A percentile compares a stretch with the other conserved stretches of the same genome.
phyloP scores from a whole-genome alignment of 345 rosid genomes.

The Passiflora organensis region DNA sequence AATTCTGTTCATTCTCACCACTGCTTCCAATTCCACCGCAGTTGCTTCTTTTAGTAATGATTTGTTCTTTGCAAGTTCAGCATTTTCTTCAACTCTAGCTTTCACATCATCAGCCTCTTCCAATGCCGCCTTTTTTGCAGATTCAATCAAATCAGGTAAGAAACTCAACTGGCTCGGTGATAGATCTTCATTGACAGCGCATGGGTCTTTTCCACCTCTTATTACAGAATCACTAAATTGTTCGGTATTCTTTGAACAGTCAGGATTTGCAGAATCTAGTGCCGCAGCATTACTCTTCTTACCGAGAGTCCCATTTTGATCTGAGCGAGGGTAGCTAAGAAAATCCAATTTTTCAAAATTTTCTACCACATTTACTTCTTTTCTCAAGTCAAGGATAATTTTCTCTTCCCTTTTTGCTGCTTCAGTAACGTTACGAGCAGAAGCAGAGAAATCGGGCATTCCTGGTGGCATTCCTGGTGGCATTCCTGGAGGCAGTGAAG shows the following conservation, averaged over 20 bases:
- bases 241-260: slow-evolving; percentile 20
- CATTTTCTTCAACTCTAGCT: slow-evolving; percentile 46
- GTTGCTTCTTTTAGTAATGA: slow-evolving; percentile 31
- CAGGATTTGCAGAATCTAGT: slow-evolving; percentile 19
- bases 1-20: slow-evolving; percentile 45
- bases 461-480: slow-evolving; percentile 8
- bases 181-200: slow-evolving; percentile 34
- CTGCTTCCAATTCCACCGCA: slow-evolving; percentile 39
- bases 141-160: slow-evolving; percentile 62
- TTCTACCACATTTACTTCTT: slow-evolving; percentile 24
- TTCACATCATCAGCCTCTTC: slow-evolving; percentile 74
- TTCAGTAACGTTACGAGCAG: slow-evolving; percentile 20
- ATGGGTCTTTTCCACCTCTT: slow-evolving; percentile 33
- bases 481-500: slow-evolving; percentile 24
- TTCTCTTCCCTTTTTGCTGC: slow-evolving; percentile 33
- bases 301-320: slow-evolving; percentile 16
- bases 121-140: slow-evolving; percentile 69
- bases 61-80: slow-evolving; percentile 24
- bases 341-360: slow-evolving; percentile 23
- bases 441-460: slow-evolving; percentile 10
- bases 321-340: slow-evolving; percentile 16
- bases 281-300: slow-evolving; percentile 20
- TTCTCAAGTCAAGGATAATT: too few species aligned
- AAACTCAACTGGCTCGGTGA: slow-evolving; percentile 45
- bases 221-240: slow-evolving; percentile 20